Evolutionary conservation across 1,284 basidiomycete genomes (phyloP).

Genomic region (Boletus sp.): DNA sequence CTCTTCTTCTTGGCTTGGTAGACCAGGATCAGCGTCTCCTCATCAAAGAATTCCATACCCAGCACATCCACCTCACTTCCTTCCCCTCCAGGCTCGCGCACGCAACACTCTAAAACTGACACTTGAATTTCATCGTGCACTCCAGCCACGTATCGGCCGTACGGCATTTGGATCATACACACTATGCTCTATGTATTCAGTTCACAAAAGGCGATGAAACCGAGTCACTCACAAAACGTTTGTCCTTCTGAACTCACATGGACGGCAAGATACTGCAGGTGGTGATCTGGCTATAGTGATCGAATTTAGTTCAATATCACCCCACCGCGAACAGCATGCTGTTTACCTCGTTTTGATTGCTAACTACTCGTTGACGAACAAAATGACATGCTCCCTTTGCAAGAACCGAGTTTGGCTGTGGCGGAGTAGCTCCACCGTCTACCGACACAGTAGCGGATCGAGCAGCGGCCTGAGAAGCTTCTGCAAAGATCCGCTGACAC

Average conservation of each 20-base stretch:
- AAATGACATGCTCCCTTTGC: slow-evolving; percentile 31
- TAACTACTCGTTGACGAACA: slow-evolving; percentile 52
- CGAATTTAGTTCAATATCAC: slow-evolving; percentile 28
- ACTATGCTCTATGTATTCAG: slow-evolving; percentile 44
- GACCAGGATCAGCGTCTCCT: slow-evolving; percentile 59
- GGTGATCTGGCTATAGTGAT: slow-evolving; percentile 37
- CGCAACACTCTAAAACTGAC: slow-evolving; percentile 49
- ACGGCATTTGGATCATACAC: slow-evolving; percentile 49
- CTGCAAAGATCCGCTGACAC: slow-evolving; percentile 59
- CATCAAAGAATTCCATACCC: slow-evolving; percentile 74
- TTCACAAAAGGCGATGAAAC: slow-evolving; percentile 30
- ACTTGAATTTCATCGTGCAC: slow-evolving; percentile 40
- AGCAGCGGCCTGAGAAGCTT: slow-evolving; percentile 59
- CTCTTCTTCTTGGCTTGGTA: slow-evolving; percentile 40
- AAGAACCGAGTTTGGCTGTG: slow-evolving; percentile 25
- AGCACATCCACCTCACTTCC: slow-evolving; percentile 46
- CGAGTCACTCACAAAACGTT: slow-evolving; percentile 30
- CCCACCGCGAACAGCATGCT: slow-evolving; percentile 26
- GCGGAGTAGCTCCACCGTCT: slow-evolving; percentile 31
- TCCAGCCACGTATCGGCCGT: slow-evolving; percentile 38
- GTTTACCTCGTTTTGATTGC: slow-evolving; percentile 46
- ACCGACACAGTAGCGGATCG: slow-evolving; percentile 52
- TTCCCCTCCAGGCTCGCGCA: slow-evolving; percentile 37
- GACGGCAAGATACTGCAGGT: slow-evolving; percentile 46
- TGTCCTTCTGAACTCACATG: slow-evolving; percentile 29